Base-by-base conservation (phyloP, 345 rosid genomes). In the Rhodamnia argentea region DNA sequence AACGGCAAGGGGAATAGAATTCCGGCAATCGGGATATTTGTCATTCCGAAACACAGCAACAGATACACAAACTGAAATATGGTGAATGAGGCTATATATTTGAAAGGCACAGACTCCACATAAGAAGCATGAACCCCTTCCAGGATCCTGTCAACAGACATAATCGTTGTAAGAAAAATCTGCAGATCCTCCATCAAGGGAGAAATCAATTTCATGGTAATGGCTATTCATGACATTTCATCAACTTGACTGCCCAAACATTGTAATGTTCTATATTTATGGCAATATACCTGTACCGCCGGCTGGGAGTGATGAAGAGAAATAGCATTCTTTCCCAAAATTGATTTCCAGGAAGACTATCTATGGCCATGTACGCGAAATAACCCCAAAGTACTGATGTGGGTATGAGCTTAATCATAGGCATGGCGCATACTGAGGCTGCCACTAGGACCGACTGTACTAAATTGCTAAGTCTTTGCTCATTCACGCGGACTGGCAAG, bases 321-420 rank as follows among this genome's bases (percentile, higher is more conserved):
- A 96, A 92, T 85, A 93, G 89, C 22, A 92, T 86, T 42, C 99
- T 92, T 87, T 95, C 98, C 92, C 96, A 96, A 88, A 95, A 96
- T 15, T 95, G 98, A 87, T 95, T 96, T 11, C 99, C 98, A 0
- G 95, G 98, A 24, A 96, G 97, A 88, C 98, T 95, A 89, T 96
- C 98, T 9, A 96, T 91, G 44, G 99, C 98, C 99, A 96, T 95
- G 89, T 92, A 94, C 5, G 96, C 95, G 6, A 96, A 96, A 85
- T 96, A 96, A 60, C 98, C 98, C 97, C 96, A 96, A 3, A 96
- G 93, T 55, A 95, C 92, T 37, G 98, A 94, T 53, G 99, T 92
- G 0, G 99, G 99, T 85, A 95, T 94, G 84, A 85, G 91, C 89
- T 94, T 96, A 57, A 96, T 92, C 42, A 92, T 93, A 1, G 98